These are phyloP conservation scores for Elongisporangium senticosum DNA, from an alignment of 352 stramenopile genomes.

Conservation along the genomic window DNA sequence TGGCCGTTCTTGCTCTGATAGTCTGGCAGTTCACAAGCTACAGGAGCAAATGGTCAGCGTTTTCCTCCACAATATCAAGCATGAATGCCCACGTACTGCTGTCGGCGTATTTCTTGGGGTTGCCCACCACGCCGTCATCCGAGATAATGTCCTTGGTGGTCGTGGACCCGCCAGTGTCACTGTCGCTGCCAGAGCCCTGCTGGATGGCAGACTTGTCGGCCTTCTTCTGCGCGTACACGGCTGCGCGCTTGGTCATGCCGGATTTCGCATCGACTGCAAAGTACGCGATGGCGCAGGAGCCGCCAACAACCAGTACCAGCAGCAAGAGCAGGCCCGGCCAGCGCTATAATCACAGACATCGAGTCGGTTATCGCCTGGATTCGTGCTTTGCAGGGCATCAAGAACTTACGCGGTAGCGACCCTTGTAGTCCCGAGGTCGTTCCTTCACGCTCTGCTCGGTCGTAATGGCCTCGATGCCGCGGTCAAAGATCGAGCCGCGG, in stretches of 20 bases:
- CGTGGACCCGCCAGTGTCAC: too few species aligned
- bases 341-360: background rate
- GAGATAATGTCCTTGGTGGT: too few species aligned
- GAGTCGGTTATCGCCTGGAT: constrained; percentile 1
- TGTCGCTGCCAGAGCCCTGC: too few species aligned
- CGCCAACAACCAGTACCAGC: background rate
- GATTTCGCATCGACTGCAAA: background rate
- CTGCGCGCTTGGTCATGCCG: background rate
- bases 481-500: constrained; percentile 20
- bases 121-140: too few species aligned
- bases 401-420: constrained; percentile 19
- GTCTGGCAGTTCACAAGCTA: constrained; percentile 55
- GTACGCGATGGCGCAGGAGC: background rate
- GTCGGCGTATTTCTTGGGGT: too few species aligned
- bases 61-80: too few species aligned
- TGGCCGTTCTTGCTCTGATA: constrained; percentile 67
- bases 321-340: background rate
- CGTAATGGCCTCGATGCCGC: constrained; percentile 22
- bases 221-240: background rate
- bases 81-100: too few species aligned
- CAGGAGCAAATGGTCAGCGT: background rate
- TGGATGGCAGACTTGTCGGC: background rate
- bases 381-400: background rate
- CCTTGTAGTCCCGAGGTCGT: constrained; percentile 23
- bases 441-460: constrained; percentile 6